Evolutionary conservation across 2,329 filamentous ascomycete species (phyloP), one percentile per base, ranked within the genome.

Genomic region (Orbilia javanica): DNA sequence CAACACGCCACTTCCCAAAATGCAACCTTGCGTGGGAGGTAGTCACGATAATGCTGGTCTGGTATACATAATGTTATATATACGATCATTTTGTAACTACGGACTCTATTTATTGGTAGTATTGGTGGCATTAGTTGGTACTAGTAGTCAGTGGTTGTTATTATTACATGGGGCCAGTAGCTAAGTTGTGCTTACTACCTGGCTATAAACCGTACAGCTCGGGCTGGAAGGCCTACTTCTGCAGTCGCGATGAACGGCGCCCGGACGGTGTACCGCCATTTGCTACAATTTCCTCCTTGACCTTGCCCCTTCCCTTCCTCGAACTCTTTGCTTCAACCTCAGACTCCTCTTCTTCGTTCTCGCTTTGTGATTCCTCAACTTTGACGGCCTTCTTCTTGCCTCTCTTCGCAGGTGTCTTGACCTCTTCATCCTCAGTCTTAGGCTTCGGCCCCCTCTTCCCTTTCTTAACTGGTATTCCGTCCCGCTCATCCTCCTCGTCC

Each of bases 401-500:
- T 29, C 57, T 60, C 48, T 60, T 60, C 25, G 65, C 66, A 25
- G 72, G 60, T 7, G 55, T 76, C 18, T 29, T 82, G 31, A 73
- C 79, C 80, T 81, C 82, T 31, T 80, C 69, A 50, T 82, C 82
- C 20, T 80, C 80, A 15, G 57, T 57, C 46, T 81, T 82, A 13
- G 36, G 71, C 65, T 39, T 39, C 69, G 13, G 10, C 2, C 66
- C 64, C 77, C 78, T 73, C 79, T 80, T 79, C 78, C 72, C 72
- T 46, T 76, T 76, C 57, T 76, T 76, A n/a, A 57, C 72, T 5
- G 65, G 64, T 13, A 48, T 53, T 39, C 82, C 80, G 52, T 83
- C 82, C 73, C 83, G 82, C 63, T 82, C 82, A 34, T 78, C 79
- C 83, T 83, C 82, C 55, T 82, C 82, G 39, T 72, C 82, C 82